Conservation (phyloP, 805 yeast genomes). For the Metschnikowia koreensis region DNA sequence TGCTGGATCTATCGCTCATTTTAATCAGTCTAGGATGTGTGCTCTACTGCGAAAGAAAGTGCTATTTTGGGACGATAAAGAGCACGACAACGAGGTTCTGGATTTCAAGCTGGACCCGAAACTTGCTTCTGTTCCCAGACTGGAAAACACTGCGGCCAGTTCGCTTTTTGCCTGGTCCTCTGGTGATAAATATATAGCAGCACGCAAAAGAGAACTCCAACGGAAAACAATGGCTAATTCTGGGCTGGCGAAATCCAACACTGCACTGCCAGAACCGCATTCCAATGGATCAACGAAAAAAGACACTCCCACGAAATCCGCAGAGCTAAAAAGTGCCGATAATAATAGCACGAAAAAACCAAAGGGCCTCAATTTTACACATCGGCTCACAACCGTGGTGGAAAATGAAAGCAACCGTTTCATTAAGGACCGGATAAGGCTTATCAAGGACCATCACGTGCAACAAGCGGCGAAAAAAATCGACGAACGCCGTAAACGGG, state of each 20-base stretch:
- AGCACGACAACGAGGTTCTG: not conserved
- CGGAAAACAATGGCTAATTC: not conserved
- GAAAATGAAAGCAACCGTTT: constrained; percentile 39
- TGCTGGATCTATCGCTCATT: constrained; percentile 25
- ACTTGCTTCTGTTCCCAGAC: no score
- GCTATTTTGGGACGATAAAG: constrained; percentile 16
- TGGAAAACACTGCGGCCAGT: constrained; percentile 22
- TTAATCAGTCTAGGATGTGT: constrained; percentile 18
- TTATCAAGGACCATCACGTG: constrained; percentile 37
- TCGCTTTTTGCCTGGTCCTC: constrained; percentile 45
- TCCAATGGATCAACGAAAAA: not conserved
- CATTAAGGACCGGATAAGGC: constrained; percentile 38
- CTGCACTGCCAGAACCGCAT: not conserved
- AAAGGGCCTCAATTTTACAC: constrained; percentile 21
- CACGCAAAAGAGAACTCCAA: constrained; percentile 28
- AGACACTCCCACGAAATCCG: not conserved
- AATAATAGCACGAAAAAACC: constrained; percentile 6
- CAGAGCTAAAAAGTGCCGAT: not conserved
- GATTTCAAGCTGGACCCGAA: not conserved
- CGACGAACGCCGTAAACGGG: constrained; percentile 38
- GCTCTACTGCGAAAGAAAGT: constrained; percentile 14
- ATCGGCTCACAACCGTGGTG: constrained; percentile 27
- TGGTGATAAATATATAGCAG: constrained; percentile 37
- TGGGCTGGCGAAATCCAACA: not conserved
- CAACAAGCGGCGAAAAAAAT: constrained; percentile 36